Evolutionary conservation across 1,284 basidiomycete genomes (phyloP), one percentile per base, ranked within the genome.

Genomic region (Trichosporon sp.): DNA sequence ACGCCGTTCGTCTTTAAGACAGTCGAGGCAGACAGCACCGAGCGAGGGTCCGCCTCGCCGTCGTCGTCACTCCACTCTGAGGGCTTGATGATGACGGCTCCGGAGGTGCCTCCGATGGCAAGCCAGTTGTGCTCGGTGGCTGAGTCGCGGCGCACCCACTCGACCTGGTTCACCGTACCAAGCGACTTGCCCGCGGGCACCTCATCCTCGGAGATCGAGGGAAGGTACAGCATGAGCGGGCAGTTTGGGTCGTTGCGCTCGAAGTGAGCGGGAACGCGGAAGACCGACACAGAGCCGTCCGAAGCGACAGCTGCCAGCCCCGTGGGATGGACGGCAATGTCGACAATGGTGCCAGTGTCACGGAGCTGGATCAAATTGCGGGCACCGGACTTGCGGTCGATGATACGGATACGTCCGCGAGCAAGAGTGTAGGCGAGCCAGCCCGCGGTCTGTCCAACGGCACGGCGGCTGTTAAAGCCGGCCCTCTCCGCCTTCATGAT

Each of bases 401-500:
- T 72, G 10, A 78, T 65, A 16, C 77, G 67, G 25, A 78, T 65
- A 11, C 74, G 70, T 9, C 74, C 77, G 62, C 71, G 71, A 0
- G 71, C 60, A 16, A 77, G 60, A 2, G 72, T 68, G 64, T 79
- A 79, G 0, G 72, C 75, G 11, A 79, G 58, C 72, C 73, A 79
- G 14, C 54, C 65, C 10, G 60, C 31, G 13, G 75, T 76, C n/a
- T 73, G 56, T 0, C 64, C 75, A 5, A 79, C 73, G 29, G 62
- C 65, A 56, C 74, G 67, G 21, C 76, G 74, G 21, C 60, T 64
- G 25, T 63, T 60, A 61, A 65, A 77, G 2, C 21, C 63, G 13
- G 65, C 32, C 19, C 56, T 61, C 29, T 74, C 71, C 5, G 69
- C 58, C 60, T 72, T 71, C 66, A 76, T 70, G 25, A 72, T 70